phyloP scores from a whole-genome alignment of 305 asterid genomes.

The Fraxinus velutina region DNA sequence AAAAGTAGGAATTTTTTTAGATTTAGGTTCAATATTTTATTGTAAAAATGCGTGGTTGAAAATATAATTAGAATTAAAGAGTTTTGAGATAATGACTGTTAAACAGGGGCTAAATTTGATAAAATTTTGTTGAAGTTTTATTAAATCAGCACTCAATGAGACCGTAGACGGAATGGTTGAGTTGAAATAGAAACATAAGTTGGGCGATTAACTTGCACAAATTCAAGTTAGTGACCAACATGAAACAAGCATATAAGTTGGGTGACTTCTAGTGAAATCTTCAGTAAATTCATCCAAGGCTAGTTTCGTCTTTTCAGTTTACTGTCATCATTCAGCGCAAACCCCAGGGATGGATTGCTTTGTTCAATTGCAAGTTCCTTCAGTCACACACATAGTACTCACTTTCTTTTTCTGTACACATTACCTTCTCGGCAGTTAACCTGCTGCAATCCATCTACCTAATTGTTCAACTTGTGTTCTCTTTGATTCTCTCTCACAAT shows the following conservation, averaged over 20 bases:
- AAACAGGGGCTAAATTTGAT: no score
- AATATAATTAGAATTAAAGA: no score
- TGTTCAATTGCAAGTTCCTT: background rate
- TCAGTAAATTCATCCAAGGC: background rate
- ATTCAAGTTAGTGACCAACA: background rate
- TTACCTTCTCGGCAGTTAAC: constrained; percentile 35
- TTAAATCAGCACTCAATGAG: no score
- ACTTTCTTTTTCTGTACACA: background rate
- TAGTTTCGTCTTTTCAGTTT: constrained; percentile 22
- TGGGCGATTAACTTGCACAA: background rate
- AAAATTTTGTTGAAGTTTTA: no score
- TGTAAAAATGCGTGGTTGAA: no score
- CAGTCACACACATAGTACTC: background rate
- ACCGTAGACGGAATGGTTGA: background rate
- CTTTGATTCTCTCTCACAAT: constrained; percentile 13
- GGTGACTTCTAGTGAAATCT: background rate
- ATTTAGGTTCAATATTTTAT: no score
- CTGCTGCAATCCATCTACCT: constrained; percentile 45
- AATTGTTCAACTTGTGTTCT: constrained; percentile 25
- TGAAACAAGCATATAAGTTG: background rate
- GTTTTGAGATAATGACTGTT: no score
- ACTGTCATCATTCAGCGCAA: constrained; percentile 21
- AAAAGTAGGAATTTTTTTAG: no score
- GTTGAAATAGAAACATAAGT: background rate
- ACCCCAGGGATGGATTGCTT: background rate